Percentiles rank a stretch among this genome's conserved stretches.
phyloP scores from a whole-genome alignment of 2,329 filamentous ascomycete genomes.

The Annulohypoxylon truncatum region DNA sequence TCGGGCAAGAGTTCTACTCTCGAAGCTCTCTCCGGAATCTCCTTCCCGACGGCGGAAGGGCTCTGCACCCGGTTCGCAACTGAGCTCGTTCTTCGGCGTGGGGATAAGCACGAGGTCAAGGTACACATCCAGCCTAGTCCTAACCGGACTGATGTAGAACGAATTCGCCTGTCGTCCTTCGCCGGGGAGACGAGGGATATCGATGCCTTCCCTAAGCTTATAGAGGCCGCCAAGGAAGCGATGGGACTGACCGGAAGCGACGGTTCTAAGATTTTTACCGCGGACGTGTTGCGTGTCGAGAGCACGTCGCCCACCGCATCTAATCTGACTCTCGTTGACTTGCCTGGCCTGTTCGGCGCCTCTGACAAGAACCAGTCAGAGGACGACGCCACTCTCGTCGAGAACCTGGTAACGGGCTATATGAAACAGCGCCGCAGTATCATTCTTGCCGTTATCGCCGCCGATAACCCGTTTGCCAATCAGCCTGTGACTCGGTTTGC shows the following conservation, averaged over 20 bases:
- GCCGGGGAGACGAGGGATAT: slow-evolving; percentile 25
- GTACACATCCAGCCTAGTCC: slow-evolving; percentile 41
- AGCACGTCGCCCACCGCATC: slow-evolving; percentile 55
- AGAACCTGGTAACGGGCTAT: slow-evolving; percentile 60
- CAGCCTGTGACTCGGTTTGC: slow-evolving; percentile 62
- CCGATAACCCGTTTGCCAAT: slow-evolving; percentile 63
- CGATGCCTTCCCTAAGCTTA: slow-evolving; percentile 39
- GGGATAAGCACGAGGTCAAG: slow-evolving; percentile 45
- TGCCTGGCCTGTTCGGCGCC: slow-evolving; percentile 62
- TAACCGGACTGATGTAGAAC: slow-evolving; percentile 33
- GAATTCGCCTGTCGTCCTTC: slow-evolving; percentile 43
- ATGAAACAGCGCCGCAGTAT: slow-evolving; percentile 64
- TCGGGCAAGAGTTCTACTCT: slow-evolving; percentile 68
- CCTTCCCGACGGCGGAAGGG: slow-evolving; percentile 67
- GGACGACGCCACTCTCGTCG: slow-evolving; percentile 55
- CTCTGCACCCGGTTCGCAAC: slow-evolving; percentile 73
- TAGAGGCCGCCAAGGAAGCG: slow-evolving; percentile 48
- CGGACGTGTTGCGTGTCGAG: slow-evolving; percentile 57
- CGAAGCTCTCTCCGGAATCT: slow-evolving; percentile 67
- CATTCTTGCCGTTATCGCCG: slow-evolving; percentile 64
- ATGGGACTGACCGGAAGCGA: slow-evolving; percentile 59
- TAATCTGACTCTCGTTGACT: slow-evolving; percentile 65
- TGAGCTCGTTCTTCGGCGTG: slow-evolving; percentile 66
- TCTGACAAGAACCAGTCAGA: slow-evolving; percentile 55
- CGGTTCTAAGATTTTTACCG: slow-evolving; percentile 50